Evolutionary conservation across 1,284 basidiomycete genomes (phyloP), one percentile per base, ranked within the genome.

Genomic region (Fistulinella cinereoalba): DNA sequence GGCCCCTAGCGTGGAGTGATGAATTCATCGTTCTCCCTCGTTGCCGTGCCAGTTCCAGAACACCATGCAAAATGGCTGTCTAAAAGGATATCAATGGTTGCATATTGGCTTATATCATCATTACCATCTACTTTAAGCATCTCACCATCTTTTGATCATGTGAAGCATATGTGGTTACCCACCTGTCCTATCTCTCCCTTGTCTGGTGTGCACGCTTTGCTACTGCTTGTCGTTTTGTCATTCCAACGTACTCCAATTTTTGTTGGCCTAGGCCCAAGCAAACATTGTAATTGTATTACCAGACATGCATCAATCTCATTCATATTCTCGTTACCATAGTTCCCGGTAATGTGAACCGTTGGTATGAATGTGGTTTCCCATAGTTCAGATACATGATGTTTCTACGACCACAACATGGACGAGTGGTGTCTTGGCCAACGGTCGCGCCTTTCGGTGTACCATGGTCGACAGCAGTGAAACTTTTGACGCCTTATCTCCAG

Each of bases 41-140:
- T 27, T 31, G 33, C 25, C 15, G 44, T 37, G 28, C 18, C 22
- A 29, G 34, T 27, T 33, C 22, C n/a, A 37, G 41, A 18, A 38
- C 29, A 34, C 28, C 39, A 41, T 51, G 44, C 41, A 41, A 40
- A 29, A 51, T 48, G 43, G 43, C 31, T 22, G 16, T 28, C 40
- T 41, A 56, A 53, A 56, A 65, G 50, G 50, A 62, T 66, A 66
- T 49, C 62, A 16, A 13, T 29, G 28, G 50, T 57, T 53, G 62
- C 58, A 62, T 60, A 53, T 58, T 58, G 67, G 62, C 65, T 51
- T 65, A 66, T 54, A 66, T 48, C 61, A 66, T 51, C 60, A 62
- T 18, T 51, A 58, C 31, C 60, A 67, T 64, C 55, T 64, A 63
- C 63, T 58, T 28, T 42, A 42, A 49, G 58, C 61, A 66, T 62